Base-by-base conservation (phyloP, 1,284 basidiomycete species). In the Ustilago trichophora region DNA sequence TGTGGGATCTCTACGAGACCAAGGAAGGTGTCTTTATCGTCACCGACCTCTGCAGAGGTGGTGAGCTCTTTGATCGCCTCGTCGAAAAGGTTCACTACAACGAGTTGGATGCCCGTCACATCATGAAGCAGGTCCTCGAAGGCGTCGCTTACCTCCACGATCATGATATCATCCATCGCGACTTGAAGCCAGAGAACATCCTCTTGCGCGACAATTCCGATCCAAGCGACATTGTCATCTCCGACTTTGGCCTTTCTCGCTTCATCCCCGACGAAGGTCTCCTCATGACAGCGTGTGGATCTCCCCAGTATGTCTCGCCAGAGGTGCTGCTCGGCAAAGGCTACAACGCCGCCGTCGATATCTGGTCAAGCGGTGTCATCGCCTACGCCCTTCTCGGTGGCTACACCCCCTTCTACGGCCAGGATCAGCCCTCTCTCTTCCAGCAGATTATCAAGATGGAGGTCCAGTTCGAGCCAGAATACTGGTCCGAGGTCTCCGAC, bases 101-200 rank as follows among this genome's bases (percentile, higher is more conserved):
- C 40, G 80, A 81, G 53, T 43, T 76, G 18, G 80, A 81, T 45
- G 78, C 77, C 2, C 70, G 79, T 18, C 62, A 74, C 46, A 75
- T 81, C 34, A 73, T 77, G 54, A 65, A 66, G 41, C 76, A 80
- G 52, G 58, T 81, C 35, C 62, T 81, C 31, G 27, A 66, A 21
- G 80, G 74, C 18, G 77, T 81, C 21, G 67, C 62, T 6, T 81
- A 80, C 32, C 69, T 81, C 15, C 80, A 81, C 63, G 51, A 72
- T 3, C 66, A 74, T 34, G 71, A 76, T 45, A 76, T 81, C 50
- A 77, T 81, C 16, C 80, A 81, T 29, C 73, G 78, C 26, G 78
- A 81, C 37, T 53, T 81, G 21, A 81, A 80, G 53, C 78, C 78
- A 16, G 79, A 81, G 37, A 81, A 81, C 51, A 81, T 81, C 38